A percentile compares a stretch with the other conserved stretches of the same genome.
Conservation (phyloP, 345 rosid species). For the Rhodamnia argentea region DNA sequence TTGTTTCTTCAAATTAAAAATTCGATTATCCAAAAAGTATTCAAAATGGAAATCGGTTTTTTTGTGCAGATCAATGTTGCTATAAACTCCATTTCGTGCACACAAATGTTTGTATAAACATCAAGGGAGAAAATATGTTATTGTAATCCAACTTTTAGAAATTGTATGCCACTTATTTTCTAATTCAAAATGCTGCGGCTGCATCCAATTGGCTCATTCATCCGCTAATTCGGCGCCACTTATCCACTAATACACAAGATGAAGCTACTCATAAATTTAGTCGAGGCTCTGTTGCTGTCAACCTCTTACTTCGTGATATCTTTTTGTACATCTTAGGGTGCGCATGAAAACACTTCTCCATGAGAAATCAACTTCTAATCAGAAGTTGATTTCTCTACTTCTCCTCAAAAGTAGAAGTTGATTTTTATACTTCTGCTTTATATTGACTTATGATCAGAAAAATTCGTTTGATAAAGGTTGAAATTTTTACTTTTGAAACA, state of each 20-base stretch:
- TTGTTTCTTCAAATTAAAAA: too few relatives aligned
- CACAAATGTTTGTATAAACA: background rate
- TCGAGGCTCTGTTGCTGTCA: background rate
- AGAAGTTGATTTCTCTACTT: too few relatives aligned
- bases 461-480: too few relatives aligned
- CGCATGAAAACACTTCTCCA: too few relatives aligned
- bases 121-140: background rate
- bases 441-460: too few relatives aligned
- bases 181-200: background rate
- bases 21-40: too few relatives aligned
- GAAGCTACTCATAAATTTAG: background rate
- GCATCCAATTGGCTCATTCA: background rate
- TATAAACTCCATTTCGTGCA: background rate
- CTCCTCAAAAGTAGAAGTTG: too few relatives aligned
- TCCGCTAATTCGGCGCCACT: background rate
- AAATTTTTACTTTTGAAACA: too few relatives aligned
- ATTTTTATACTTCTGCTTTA: too few relatives aligned
- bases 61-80: background rate
- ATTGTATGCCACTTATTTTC: background rate
- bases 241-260: background rate
- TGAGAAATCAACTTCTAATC: too few relatives aligned
- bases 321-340: background rate
- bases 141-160: background rate
- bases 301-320: background rate
- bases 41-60: too few relatives aligned